Evolutionary conservation across 176 grass and related monocot genomes (phyloP).

Genomic region (Triticum dicoccoides): DNA sequence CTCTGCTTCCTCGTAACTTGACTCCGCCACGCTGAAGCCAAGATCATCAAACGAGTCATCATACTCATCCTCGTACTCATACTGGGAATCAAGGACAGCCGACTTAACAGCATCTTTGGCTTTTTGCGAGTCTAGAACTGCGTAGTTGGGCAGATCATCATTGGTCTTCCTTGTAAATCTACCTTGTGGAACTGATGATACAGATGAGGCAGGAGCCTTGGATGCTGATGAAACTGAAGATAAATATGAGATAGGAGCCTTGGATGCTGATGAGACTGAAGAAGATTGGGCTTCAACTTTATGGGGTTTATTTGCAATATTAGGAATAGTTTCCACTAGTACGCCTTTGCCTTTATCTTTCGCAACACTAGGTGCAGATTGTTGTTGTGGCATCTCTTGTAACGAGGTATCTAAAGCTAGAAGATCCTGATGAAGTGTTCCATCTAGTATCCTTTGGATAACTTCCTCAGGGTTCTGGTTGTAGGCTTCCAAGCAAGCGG

Average conservation of each 20-base stretch:
- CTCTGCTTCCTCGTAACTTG: constrained; percentile 79
- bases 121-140: constrained; percentile 57
- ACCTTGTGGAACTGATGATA: constrained; percentile 57
- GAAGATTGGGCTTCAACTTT: constrained; percentile 36
- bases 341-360: constrained; percentile 89
- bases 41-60: constrained; percentile 99
- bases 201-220: constrained; percentile 31
- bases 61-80: constrained; percentile 95
- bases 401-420: constrained; percentile 71
- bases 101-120: constrained; percentile 62
- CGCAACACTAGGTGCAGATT: constrained; percentile 33
- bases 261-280: constrained; percentile 37
- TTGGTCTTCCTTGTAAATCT: constrained; percentile 84
- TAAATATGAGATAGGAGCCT: constrained; percentile 30
- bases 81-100: constrained; percentile 56
- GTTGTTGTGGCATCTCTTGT: constrained; percentile 65
- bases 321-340: constrained; percentile 52
- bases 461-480: constrained; percentile 82
- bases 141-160: constrained; percentile 49
- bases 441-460: constrained; percentile 89
- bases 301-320: constrained; percentile 21
- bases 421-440: constrained; percentile 92
- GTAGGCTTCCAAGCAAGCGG: constrained; percentile 93
- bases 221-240: constrained; percentile 45
- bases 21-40: constrained; percentile 78